Evolutionary conservation across 129 eudicot genomes (phyloP).

Genomic region (Flaveria trinervia): DNA sequence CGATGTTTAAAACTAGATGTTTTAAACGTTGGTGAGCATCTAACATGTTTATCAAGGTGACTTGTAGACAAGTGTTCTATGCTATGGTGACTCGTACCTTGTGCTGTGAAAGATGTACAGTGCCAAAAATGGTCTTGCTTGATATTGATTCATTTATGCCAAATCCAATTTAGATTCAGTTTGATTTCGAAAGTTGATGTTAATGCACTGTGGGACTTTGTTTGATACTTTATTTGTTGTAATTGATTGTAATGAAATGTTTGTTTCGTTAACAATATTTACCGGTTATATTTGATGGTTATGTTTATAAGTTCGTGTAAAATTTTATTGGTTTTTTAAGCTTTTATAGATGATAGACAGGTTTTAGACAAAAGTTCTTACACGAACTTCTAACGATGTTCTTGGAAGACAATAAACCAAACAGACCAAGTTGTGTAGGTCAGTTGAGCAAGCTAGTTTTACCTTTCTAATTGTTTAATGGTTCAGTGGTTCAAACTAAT

Average conservation of each 20-base stretch:
- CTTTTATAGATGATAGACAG: no score
- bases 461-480: no score
- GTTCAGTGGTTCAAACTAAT: no score
- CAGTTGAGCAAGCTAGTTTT: no score
- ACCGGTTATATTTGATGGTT: not conserved
- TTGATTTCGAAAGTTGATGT: slow-evolving; percentile 18
- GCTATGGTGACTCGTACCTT: slow-evolving; percentile 10
- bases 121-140: not conserved
- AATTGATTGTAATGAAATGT: not conserved
- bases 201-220: slow-evolving; percentile 9
- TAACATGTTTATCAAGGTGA: no score
- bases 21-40: no score
- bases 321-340: no score
- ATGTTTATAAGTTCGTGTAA: not conserved
- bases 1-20: slow-evolving; percentile 30
- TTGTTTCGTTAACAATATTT: not conserved
- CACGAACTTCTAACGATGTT: no score
- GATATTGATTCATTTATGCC: slow-evolving; percentile 12
- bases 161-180: slow-evolving; percentile 10
- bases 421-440: no score
- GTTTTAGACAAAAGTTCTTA: no score
- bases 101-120: not conserved
- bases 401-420: no score
- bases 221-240: not conserved
- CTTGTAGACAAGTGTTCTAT: not conserved